A percentile compares a stretch with the other conserved stretches of the same genome.
Conservation (phyloP, 495 filamentous ascomycete species). For the Aeminium ludgeri region DNA sequence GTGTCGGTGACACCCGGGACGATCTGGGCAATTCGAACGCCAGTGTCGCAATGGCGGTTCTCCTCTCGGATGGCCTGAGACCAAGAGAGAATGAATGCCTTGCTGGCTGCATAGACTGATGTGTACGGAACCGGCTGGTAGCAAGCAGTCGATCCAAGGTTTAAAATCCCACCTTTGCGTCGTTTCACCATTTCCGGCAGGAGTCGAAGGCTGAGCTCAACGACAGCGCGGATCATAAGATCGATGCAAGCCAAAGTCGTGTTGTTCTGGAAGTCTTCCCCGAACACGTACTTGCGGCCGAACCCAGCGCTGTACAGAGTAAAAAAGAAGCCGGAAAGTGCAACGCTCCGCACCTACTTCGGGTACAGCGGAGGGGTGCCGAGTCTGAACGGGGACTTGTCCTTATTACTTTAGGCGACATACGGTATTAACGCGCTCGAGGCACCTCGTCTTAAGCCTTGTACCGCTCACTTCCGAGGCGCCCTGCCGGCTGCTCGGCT, state of each 20-base stretch:
- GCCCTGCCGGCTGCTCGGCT: no score
- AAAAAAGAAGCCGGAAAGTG: no score
- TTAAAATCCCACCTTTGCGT: background rate
- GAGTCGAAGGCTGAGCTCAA: background rate
- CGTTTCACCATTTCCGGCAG: background rate
- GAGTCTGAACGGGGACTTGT: no score
- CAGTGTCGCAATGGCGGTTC: background rate
- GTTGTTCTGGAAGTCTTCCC: background rate
- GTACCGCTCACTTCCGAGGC: no score
- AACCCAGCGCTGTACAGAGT: no score
- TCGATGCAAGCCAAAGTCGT: background rate
- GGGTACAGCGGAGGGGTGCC: no score
- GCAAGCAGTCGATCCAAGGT: background rate
- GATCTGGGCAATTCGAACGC: background rate
- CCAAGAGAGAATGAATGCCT: background rate
- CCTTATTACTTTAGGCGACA: no score
- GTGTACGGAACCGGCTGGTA: background rate
- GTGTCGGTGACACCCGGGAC: background rate
- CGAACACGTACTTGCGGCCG: background rate
- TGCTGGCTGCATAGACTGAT: background rate
- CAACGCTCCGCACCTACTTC: no score
- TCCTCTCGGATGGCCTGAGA: background rate
- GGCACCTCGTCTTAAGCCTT: no score
- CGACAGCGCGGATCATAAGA: background rate
- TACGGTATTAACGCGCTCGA: no score